Percentiles rank a stretch among this genome's conserved stretches.
phyloP scores from a whole-genome alignment of 164 flowering plant genomes.

The Macadamia integrifolia region DNA sequence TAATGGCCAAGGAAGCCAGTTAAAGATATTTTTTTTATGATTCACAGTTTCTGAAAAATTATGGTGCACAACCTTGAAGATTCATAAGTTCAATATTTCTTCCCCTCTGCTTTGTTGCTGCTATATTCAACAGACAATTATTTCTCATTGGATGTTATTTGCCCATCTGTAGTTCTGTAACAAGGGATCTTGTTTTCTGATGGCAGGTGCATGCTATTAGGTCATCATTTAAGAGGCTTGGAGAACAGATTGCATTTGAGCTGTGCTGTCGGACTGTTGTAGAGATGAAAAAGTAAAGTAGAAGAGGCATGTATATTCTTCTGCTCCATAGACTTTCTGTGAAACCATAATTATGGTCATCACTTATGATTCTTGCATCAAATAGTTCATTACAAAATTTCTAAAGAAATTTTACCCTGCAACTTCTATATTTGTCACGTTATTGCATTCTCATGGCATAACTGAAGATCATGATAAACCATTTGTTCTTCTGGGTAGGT shows the following conservation, averaged over 20 bases:
- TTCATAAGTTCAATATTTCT: too few species aligned
- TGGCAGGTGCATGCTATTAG: slow-evolving; percentile 87
- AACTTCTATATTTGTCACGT: background rate
- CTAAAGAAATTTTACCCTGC: background rate
- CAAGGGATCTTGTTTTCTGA: slow-evolving; percentile 9
- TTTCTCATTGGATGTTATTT: too few species aligned
- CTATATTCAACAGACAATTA: too few species aligned
- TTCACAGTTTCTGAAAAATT: too few species aligned
- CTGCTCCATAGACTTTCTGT: slow-evolving; percentile 1
- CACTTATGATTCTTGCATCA: background rate
- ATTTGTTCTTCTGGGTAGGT: background rate
- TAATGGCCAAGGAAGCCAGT: too few species aligned
- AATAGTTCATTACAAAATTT: background rate
- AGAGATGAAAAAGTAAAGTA: slow-evolving; percentile 16
- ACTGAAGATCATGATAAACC: background rate
- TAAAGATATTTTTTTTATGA: too few species aligned
- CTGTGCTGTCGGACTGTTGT: slow-evolving; percentile 79
- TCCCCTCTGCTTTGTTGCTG: too few species aligned
- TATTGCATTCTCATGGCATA: background rate
- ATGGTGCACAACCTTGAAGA: too few species aligned
- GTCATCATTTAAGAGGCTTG: slow-evolving; percentile 88
- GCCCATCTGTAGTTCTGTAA: background rate
- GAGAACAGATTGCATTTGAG: slow-evolving; percentile 81
- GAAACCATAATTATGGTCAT: slow-evolving; percentile 6
- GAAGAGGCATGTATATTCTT: slow-evolving; percentile 39